Conservation (phyloP, 2,329 filamentous ascomycete species). For the Lecanicillium sp. region DNA sequence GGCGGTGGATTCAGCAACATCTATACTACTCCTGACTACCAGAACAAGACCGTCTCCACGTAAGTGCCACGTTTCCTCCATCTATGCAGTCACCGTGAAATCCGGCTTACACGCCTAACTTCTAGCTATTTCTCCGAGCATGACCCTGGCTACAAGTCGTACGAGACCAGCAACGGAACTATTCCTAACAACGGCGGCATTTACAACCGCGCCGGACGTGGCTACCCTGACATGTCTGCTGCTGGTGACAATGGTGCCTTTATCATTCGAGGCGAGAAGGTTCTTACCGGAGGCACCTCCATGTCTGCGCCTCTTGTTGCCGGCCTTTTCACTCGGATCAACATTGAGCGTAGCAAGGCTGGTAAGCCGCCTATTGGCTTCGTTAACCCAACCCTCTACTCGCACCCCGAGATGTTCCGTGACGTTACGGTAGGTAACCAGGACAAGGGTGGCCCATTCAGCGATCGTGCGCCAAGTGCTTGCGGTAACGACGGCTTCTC, state of each 20-base stretch:
- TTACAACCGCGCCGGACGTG: slow-evolving; percentile 32
- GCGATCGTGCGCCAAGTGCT: slow-evolving; percentile 3
- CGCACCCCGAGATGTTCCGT: slow-evolving; percentile 2
- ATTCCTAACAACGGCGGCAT: slow-evolving; percentile 22
- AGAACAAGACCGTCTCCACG: slow-evolving; percentile 27
- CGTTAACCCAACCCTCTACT: slow-evolving; percentile 9
- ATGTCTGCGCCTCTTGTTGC: slow-evolving; percentile 12
- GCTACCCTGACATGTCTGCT: slow-evolving; percentile 28
- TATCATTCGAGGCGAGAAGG: slow-evolving; percentile 20
- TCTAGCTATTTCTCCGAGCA: slow-evolving; percentile 22
- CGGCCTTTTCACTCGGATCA: slow-evolving; percentile 13
- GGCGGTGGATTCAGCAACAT: slow-evolving; percentile 26
- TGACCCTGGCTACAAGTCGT: slow-evolving; percentile 25
- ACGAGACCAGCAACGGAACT: slow-evolving; percentile 21
- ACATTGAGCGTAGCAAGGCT: slow-evolving; percentile 9
- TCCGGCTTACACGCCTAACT: neutral
- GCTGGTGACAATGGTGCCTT: slow-evolving; percentile 38
- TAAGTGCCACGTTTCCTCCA: too few relatives aligned
- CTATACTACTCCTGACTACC: slow-evolving; percentile 37
- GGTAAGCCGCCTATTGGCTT: slow-evolving; percentile 32
- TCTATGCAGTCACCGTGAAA: too few relatives aligned
- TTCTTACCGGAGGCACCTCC: slow-evolving; percentile 6
- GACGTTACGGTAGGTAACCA: slow-evolving; percentile 5
- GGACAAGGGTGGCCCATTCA: neutral
- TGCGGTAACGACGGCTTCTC: slow-evolving; percentile 1